Base-by-base conservation (phyloP, 345 rosid species). In the Bruguiera sexangula region DNA sequence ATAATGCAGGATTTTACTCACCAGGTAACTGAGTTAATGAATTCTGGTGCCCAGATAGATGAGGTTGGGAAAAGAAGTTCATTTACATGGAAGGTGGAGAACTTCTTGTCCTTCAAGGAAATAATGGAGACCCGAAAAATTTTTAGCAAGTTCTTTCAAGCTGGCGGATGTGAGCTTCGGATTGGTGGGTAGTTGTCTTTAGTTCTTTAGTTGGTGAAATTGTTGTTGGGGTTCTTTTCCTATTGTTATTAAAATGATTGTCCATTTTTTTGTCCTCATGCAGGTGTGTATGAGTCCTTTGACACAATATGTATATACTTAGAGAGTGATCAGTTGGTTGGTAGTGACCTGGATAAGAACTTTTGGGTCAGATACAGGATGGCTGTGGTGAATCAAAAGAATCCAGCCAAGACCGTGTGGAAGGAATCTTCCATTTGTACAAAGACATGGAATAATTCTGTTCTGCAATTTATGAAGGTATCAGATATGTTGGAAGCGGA, bases 401-500 rank as follows among this genome's bases (percentile, higher is more conserved):
- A 85, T 79, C 90, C 95, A 2, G 83, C 90, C 70, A 96, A 90
- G 82, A 96, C 96, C 58, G 93, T 96, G 74, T 92, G 99, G 99
- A 96, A 96, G 83, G 99, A 92, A 82, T 96, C 99, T 80, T 96
- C 99, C 31, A 92, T 96, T 65, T 96, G 97, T 82, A 96, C 99
- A 31, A 96, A 96, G 88, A 96, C 99, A 39, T 96, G 99, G 99
- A 96, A 96, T 80, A 96, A 96, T 76, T 96, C 99, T 32, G 99
- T 96, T 74, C 71, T 96, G 81, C 99, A 96, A 77, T 96, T 92
- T 77, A 96, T 96, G 99, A 92, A 96, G 83, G 99, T 96, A 61
- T 86, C 96, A 60, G 99, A 96, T 86, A 84, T 96, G 99, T 70
- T 96, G 86, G 99, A 96, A 82, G 87, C 90, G 68, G 99, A 96